phyloP scores from a whole-genome alignment of 306 rosid species.

The Carpinus fangiana region DNA sequence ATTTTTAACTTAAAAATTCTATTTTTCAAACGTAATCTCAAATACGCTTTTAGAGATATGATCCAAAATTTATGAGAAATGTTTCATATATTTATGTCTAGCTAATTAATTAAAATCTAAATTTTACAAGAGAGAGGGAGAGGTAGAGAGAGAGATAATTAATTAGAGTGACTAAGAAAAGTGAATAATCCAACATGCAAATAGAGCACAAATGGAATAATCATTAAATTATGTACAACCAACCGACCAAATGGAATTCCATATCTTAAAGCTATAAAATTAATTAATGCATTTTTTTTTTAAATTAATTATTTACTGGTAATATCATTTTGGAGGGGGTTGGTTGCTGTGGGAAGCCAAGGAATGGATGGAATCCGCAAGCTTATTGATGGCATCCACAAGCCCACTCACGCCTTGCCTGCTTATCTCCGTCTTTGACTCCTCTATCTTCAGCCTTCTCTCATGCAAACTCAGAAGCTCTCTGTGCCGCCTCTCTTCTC shows the following conservation, averaged over 20 bases:
- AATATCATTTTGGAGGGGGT: conserved; percentile 24
- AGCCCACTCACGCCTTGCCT: conserved; percentile 48
- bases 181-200: neutral
- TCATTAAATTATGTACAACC: neutral
- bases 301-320: neutral
- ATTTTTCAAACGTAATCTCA: too few relatives aligned
- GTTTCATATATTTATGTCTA: too few relatives aligned
- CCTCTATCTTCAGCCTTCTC: conserved; percentile 43
- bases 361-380: conserved; percentile 43
- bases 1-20: too few relatives aligned
- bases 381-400: conserved; percentile 48
- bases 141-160: neutral
- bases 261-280: neutral
- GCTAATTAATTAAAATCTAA: too few relatives aligned
- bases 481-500: conserved; percentile 48
- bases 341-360: conserved; percentile 42
- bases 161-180: neutral
- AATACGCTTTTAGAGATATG: too few relatives aligned
- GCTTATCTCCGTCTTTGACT: conserved; percentile 37
- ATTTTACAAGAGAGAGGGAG: too few relatives aligned
- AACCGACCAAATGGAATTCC: conserved; percentile 3
- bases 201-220: neutral
- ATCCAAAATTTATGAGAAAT: too few relatives aligned
- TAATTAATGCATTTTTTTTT: neutral
- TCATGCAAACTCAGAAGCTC: conserved; percentile 36